phyloP scores from a whole-genome alignment of 2,329 filamentous ascomycete species.

The Xylariaceae sp. region DNA sequence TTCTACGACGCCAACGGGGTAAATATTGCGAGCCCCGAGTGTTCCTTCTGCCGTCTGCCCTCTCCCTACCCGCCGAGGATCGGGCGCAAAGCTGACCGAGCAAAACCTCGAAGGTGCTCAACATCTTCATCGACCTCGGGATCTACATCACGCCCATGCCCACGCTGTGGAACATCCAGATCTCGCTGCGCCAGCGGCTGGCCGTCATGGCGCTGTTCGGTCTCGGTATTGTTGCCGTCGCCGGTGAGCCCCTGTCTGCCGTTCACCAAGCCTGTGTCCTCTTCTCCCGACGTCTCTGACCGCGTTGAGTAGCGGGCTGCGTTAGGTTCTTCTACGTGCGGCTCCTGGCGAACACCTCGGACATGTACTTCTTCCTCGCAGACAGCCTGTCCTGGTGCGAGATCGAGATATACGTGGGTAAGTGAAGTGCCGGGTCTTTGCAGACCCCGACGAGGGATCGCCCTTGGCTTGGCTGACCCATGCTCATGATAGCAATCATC shows the following conservation, averaged over 20 bases:
- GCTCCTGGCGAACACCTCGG: slow-evolving; percentile 4
- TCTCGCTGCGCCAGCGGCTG: slow-evolving; percentile 3
- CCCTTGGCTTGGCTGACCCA: neutral
- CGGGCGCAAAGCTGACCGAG: too few relatives aligned
- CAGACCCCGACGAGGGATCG: neutral
- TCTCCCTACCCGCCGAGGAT: neutral
- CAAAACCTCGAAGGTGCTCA: neutral
- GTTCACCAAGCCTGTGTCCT: too few relatives aligned
- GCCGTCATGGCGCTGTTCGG: slow-evolving; percentile 5
- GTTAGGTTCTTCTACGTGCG: slow-evolving; percentile 8
- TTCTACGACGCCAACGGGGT: slow-evolving; percentile 7
- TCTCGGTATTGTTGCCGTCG: slow-evolving; percentile 5
- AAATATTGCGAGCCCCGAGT: neutral
- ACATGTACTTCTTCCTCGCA: slow-evolving; percentile 7
- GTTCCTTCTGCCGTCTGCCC: neutral
- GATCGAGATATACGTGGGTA: slow-evolving; percentile 8
- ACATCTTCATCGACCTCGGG: slow-evolving; percentile 6
- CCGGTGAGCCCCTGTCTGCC: slow-evolving; percentile 3
- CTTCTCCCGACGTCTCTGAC: neutral
- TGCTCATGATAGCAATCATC: slow-evolving; percentile 5
- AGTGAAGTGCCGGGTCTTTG: neutral
- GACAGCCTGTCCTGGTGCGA: slow-evolving; percentile 9
- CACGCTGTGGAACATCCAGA: slow-evolving; percentile 7
- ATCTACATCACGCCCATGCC: slow-evolving; percentile 8
- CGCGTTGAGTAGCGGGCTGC: slow-evolving; percentile 3